Base-by-base conservation (phyloP, 805 yeast genomes). In the Suhomyces kilbournensis region DNA sequence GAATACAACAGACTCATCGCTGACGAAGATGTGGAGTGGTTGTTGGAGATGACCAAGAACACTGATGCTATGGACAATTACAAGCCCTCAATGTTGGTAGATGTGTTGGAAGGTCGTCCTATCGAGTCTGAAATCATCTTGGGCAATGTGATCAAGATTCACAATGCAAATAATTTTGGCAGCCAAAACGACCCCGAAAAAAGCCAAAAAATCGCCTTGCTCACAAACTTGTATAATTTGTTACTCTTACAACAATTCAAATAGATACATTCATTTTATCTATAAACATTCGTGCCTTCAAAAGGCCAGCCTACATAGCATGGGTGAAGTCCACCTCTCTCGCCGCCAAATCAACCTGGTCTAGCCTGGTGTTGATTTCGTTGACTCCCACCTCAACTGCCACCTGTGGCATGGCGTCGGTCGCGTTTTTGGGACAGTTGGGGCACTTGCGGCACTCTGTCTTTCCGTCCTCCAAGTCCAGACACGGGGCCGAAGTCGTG, bases 31-130 rank as follows among this genome's bases (percentile, higher is more conserved):
- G 48, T 62, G 17, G 51, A 42, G 15, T 46, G 39, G n/a, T 58
- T 60, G 52, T 44, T 55, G 7, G 52, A 49, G n/a, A 38, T 46
- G 7, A 63, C 68, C 7, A 56, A 51, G 44, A 46, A 39, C 7
- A 46, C 50, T 25, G 88, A 85, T 61, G 86, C 77, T 52, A 82
- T 82, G 9, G 74, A 71, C 34, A 80, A 77, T 68, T 87, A 80
- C 64, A 75, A 77, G 48, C 93, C 93, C 2, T 85, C 91, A 3
- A 87, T 87, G 93, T 70, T 79, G 55, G 86, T 85, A 9, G 94
- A 87, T 62, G 77, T 78, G 19, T 70, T 80, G 48, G 84, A 85
- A 56, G 82, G 84, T 23, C 84, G 86, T 61, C 83, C 83, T 46
- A 79, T 88, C 57, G 96, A 89, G 66, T 67, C 84, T 26, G 91